Evolutionary conservation across 2,329 filamentous ascomycete genomes (phyloP).

Genomic region (Epichloe elymi): DNA sequence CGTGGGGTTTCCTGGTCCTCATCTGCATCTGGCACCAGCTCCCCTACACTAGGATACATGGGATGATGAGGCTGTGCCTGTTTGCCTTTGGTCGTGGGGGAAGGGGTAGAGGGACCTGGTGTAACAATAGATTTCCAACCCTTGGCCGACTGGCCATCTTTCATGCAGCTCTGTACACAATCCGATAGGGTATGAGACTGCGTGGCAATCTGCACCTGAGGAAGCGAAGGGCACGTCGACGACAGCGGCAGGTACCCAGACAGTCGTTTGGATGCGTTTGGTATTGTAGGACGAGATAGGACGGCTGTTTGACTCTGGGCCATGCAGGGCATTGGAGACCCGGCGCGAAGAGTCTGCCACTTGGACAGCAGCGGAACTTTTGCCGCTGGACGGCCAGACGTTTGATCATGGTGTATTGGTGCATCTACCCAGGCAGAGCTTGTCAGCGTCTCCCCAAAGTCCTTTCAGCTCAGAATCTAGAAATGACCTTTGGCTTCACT

Average conservation of each 20-base stretch:
- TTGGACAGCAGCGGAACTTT: not conserved
- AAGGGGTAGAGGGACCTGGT: not conserved
- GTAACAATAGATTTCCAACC: not conserved
- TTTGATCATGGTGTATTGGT: not conserved
- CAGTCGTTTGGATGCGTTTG: constrained; percentile 2
- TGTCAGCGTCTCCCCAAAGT: not conserved
- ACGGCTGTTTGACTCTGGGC: constrained; percentile 4
- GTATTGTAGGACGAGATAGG: constrained; percentile 2
- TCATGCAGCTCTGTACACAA: not conserved
- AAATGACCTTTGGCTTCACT: not conserved
- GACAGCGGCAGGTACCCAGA: constrained; percentile 5
- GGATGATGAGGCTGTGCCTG: not conserved
- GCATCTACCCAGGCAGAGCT: not conserved
- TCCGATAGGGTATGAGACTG: constrained; percentile 1
- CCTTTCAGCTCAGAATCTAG: not conserved
- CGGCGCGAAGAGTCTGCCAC: not conserved
- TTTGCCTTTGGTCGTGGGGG: not conserved
- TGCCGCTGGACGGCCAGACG: not conserved
- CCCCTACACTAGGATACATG: not conserved
- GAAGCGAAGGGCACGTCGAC: constrained; percentile 5
- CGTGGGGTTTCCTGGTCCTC: not conserved
- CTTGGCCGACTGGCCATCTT: not conserved
- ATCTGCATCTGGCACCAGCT: not conserved
- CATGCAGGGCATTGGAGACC: constrained; percentile 4
- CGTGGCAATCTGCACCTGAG: not conserved